Conservation (phyloP, 305 asterid genomes). For the Fraxinus ornus region DNA sequence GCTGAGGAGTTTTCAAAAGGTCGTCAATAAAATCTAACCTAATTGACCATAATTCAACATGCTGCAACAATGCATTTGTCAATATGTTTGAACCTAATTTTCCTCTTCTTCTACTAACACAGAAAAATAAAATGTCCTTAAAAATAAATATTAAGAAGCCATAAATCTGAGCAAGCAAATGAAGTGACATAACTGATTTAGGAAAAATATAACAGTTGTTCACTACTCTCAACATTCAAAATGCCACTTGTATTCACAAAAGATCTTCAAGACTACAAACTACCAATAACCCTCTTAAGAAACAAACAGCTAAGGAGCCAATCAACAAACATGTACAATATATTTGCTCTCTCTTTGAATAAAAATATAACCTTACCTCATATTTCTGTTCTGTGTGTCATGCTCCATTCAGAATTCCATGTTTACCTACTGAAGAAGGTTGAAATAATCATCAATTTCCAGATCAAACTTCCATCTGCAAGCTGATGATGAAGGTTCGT, state of each 20-base stretch:
- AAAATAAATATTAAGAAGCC: background rate
- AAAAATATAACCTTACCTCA: slow-evolving; percentile 21
- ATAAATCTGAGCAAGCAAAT: background rate
- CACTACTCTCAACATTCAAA: slow-evolving; percentile 3
- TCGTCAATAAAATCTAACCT: background rate
- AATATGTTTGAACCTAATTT: background rate
- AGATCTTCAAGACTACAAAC: slow-evolving; percentile 21
- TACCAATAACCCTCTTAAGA: slow-evolving; percentile 13
- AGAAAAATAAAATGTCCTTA: background rate
- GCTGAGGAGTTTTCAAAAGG: background rate
- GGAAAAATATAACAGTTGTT: background rate
- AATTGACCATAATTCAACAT: background rate
- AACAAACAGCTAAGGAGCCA: slow-evolving; percentile 11
- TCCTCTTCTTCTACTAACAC: background rate
- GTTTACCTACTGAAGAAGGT: background rate
- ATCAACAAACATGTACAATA: slow-evolving; percentile 31
- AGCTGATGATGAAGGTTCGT: background rate
- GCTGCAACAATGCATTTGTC: background rate
- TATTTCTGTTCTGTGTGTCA: slow-evolving; percentile 14
- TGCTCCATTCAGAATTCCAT: background rate
- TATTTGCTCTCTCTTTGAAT: slow-evolving; percentile 20
- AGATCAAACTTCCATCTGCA: background rate
- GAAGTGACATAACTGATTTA: background rate
- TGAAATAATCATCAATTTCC: background rate
- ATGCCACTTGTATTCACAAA: slow-evolving; percentile 27